Evolutionary conservation across 257 asterid species (phyloP), one percentile per base, ranked within the genome.

Genomic region (Forsythia suspensa): DNA sequence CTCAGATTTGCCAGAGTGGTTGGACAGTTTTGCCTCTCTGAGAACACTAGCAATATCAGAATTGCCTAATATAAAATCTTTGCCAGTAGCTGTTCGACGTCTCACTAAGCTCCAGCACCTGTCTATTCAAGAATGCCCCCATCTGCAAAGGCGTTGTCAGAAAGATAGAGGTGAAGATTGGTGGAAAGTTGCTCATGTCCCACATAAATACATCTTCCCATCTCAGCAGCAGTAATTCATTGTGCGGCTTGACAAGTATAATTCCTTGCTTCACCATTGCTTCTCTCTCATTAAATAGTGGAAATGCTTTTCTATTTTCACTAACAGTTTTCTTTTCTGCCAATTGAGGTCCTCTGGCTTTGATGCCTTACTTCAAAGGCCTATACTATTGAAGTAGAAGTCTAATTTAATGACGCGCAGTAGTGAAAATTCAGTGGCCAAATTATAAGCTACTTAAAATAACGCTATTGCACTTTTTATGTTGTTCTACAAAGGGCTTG

Each of bases 131-230:
- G 76, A 51, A 3, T 70, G 81, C 81, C 76, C 81, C 15, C 11
- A 48, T 48, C 80, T 77, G 21, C 80, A 48, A n/a, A 48, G 70
- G 63, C 74, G 42, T 9, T 69, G 80, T 10, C 75, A n/a, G 41
- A 20, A 21, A 21, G 75, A 77, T 5, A 5, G 42, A 36, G 70
- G 80, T 3, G 75, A 51, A 44, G 80, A 77, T 77, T 77, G 80
- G 80, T 69, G 75, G 80, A 77, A 77, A 77, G 13, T 77, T 18
- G 48, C 75, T 16, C 80, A 67, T 6, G 42, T 76, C n/a, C 46
- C 13, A 13, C 74, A 13, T n/a, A 48, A 4, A 36, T 37, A 48
- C 55, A 77, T 77, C 41, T 34, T 21, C 72, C 65, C 79, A 5
- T 65, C 72, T 21, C 18, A 59, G 71, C 51, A 8, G 48, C 75